Evolutionary conservation across 2,329 filamentous ascomycete genomes (phyloP).

Genomic region (Stromatinia cepivora): DNA sequence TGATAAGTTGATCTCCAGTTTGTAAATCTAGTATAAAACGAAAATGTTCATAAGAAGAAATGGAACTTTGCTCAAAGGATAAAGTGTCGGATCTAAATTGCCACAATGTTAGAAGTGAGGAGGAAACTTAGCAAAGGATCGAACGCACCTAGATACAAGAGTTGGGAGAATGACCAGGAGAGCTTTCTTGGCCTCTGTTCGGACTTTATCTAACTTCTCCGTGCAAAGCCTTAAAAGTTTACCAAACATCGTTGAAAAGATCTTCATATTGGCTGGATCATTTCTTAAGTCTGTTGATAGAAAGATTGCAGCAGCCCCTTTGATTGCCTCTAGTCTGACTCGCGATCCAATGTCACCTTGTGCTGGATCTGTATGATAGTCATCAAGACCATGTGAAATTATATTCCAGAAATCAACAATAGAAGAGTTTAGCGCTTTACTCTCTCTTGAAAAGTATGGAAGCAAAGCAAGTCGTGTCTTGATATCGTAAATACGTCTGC

Average conservation of each 20-base stretch:
- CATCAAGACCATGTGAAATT: constrained; percentile 66
- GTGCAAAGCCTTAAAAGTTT: constrained; percentile 66
- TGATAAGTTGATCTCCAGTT: constrained; percentile 20
- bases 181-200: constrained; percentile 62
- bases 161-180: constrained; percentile 45
- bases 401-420: constrained; percentile 29
- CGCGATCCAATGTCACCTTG: constrained; percentile 88
- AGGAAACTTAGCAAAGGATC: neutral
- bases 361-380: constrained; percentile 84
- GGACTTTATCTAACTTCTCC: constrained; percentile 88
- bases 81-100: neutral
- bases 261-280: constrained; percentile 19
- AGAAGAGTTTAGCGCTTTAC: constrained; percentile 41
- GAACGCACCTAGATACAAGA: constrained; percentile 16
- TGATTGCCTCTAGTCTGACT: constrained; percentile 76
- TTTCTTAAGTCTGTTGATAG: constrained; percentile 19
- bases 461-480: constrained; percentile 58
- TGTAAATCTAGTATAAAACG: constrained; percentile 30
- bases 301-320: constrained; percentile 58
- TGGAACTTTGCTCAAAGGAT: constrained; percentile 9
- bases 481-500: constrained; percentile 47
- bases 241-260: constrained; percentile 27
- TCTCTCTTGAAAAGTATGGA: constrained; percentile 51
- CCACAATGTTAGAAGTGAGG: neutral
- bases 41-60: constrained; percentile 31